Conservation (phyloP, 2,329 filamentous ascomycete genomes). For the Stachybotrys chartarum region DNA sequence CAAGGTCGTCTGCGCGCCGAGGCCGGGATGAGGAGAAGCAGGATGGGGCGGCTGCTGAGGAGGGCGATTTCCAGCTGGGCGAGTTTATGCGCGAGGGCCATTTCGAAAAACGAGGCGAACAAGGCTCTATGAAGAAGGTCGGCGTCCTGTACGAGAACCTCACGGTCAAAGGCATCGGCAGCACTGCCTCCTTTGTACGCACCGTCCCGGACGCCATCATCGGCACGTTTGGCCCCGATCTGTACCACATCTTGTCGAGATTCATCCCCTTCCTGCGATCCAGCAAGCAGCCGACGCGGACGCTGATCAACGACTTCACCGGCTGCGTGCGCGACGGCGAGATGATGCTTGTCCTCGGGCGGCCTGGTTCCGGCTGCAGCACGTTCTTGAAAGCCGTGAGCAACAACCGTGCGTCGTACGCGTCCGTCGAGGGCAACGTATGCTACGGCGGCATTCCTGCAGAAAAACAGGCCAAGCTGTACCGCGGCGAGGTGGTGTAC, state of each 20-base stretch:
- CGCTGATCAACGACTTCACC: conserved; percentile 23
- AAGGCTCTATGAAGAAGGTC: conserved; percentile 63
- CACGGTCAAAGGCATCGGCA: conserved; percentile 64
- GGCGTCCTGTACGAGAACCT: conserved; percentile 72
- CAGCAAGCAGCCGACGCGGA: conserved; percentile 14
- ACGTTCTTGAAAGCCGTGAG: conserved; percentile 72
- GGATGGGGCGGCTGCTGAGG: not conserved
- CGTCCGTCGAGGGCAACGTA: conserved; percentile 60
- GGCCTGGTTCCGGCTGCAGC: conserved; percentile 67
- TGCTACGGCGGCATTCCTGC: conserved; percentile 66
- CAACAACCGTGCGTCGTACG: conserved; percentile 61
- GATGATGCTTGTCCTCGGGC: conserved; percentile 46
- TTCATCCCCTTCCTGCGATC: conserved; percentile 25
- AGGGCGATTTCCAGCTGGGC: conserved; percentile 55
- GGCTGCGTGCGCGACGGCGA: conserved; percentile 26
- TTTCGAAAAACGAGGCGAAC: conserved; percentile 63
- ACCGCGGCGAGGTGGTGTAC: conserved; percentile 71
- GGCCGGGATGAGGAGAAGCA: not conserved
- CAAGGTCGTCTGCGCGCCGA: conserved; percentile 22
- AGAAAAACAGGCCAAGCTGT: conserved; percentile 58
- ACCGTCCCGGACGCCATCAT: conserved; percentile 68
- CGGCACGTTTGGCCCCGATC: conserved; percentile 73
- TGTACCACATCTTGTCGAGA: conserved; percentile 54
- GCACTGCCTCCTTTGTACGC: conserved; percentile 60
- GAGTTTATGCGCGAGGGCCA: conserved; percentile 68